Percentiles rank a stretch among this genome's conserved stretches.
Conservation (phyloP, 495 filamentous ascomycete species). For the Melanomma pulvis-pyrius region DNA sequence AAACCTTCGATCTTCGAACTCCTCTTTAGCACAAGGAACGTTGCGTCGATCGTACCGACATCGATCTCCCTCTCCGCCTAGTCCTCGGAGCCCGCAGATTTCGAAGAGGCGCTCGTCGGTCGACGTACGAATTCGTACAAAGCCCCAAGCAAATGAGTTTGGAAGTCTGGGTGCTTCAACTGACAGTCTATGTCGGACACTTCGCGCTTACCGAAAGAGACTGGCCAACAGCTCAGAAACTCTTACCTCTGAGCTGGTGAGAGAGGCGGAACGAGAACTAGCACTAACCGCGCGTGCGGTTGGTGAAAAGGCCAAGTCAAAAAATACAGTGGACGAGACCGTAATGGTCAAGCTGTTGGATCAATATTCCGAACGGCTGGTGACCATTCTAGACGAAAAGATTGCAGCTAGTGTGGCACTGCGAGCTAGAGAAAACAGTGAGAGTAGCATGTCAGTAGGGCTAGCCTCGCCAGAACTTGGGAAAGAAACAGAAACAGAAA, state of each 20-base stretch:
- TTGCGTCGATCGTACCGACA: constrained; percentile 29
- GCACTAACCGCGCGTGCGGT: constrained; percentile 72
- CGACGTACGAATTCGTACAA: constrained; percentile 58
- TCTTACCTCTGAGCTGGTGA: constrained; percentile 61
- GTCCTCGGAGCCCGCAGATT: constrained; percentile 34
- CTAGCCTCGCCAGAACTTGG: constrained; percentile 9
- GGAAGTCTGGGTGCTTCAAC: constrained; percentile 73
- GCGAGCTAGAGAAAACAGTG: constrained; percentile 38
- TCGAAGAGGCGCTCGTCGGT: constrained; percentile 58
- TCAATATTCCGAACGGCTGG: constrained; percentile 69
- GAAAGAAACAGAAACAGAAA: constrained; percentile 3
- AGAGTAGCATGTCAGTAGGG: constrained; percentile 23
- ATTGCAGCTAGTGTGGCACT: constrained; percentile 47
- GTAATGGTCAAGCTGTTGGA: constrained; percentile 67
- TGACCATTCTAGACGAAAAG: constrained; percentile 72
- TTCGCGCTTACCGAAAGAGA: constrained; percentile 83
- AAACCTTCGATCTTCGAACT: constrained; percentile 9
- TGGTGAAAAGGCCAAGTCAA: constrained; percentile 56
- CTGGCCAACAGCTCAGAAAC: constrained; percentile 64
- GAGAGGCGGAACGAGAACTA: constrained; percentile 80
- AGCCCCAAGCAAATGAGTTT: constrained; percentile 54
- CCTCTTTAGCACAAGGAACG: constrained; percentile 6
- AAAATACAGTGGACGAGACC: constrained; percentile 53
- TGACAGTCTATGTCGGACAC: constrained; percentile 75
- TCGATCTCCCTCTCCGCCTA: constrained; percentile 45